Evolutionary conservation across 257 asterid species (phyloP), one percentile per base, ranked within the genome.

Genomic region (Lycium ferocissimum): DNA sequence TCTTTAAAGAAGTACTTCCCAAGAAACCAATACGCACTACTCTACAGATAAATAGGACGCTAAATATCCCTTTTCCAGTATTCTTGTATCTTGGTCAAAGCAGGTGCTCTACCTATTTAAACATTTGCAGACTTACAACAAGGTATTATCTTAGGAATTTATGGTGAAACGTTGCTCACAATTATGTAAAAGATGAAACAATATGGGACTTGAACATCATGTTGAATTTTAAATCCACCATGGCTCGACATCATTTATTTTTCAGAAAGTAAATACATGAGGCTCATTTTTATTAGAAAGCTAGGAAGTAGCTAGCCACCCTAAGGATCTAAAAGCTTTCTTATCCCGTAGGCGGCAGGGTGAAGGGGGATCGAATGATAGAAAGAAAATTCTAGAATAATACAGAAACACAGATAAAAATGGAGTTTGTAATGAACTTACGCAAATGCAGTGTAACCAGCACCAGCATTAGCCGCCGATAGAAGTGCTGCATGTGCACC

Each of bases 391-490:
- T 75, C 33, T 6, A 81, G 45, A 5, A 79, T 54, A 20, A 49
- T 9, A 37, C 35, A 71, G 15, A 76, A 49, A 51, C 14, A 26
- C 63, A 13, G 82, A 14, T 51, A 70, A 14, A 51, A 49, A 51
- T 54, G 47, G 22, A 51, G 26, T 53, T 40, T 15, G 4, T 51
- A 22, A 51, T 3, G 71, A 84, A 93, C 99, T 91, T 92, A 97
- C 99, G 98, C 99, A 86, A 92, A 97, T 81, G 98, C 98, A 70
- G 99, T 90, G 89, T 95, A 95, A 86, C 99, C 99, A 88, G 95
- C 86, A 65, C 98, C 98, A 86, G 97, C 95, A 93, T 93, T 96
- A 61, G 97, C 93, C 84, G 97, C 92, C 71, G 98, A 91, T 9
- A 94, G 56, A 40, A 92, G 88, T 35, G 97, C 94, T 72, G 98